Base-by-base conservation (phyloP, 257 asterid species). In the Fraxinus americana region DNA sequence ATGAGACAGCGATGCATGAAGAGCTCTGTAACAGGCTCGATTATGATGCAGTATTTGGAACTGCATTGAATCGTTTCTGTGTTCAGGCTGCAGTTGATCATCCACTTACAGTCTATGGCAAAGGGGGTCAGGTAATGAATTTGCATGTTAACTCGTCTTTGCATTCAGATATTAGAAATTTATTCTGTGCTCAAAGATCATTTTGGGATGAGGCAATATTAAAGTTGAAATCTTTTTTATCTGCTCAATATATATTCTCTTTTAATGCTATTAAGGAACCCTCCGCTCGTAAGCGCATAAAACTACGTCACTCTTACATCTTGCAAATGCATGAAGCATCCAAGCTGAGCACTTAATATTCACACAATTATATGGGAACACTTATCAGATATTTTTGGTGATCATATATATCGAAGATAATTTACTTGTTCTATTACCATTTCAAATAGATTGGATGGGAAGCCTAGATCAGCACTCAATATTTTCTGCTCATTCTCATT, bases 1-100 rank as follows among this genome's bases (percentile, higher is more conserved):
- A 90, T 12, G 98, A 95, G 80, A 95, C 98, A 0, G 90, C 89
- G 50, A 89, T 95, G 97, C 98, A 95, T n/a, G 94, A 91, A 66
- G 98, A 92, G 72, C 87, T 95, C 6, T 90, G 80, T 57, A 95
- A 92, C 75, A 87, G 99, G 77, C 79, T 95, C 29, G 98, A 95
- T 75, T 95, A 95, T 84, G 99, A 93, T 68, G 97, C 85, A 29
- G 92, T 95, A 25, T 95, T 91, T 77, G 99, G 99, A 80, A 95
- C 99, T 35, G 98, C 99, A 0, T 82, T 95, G 88, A 95, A 95
- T 81, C 88, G 99, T 68, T 95, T 94, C 76, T 95, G 98, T 82
- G 97, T 95, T 70, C 99, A 95, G 86, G 98, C 99, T 16, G 97
- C 98, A 0, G 94, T 94, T 32, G 97, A 87, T 29, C 99, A 95